Evolutionary conservation across 805 yeast species (phyloP).

Genomic region (Candida golubevii): DNA sequence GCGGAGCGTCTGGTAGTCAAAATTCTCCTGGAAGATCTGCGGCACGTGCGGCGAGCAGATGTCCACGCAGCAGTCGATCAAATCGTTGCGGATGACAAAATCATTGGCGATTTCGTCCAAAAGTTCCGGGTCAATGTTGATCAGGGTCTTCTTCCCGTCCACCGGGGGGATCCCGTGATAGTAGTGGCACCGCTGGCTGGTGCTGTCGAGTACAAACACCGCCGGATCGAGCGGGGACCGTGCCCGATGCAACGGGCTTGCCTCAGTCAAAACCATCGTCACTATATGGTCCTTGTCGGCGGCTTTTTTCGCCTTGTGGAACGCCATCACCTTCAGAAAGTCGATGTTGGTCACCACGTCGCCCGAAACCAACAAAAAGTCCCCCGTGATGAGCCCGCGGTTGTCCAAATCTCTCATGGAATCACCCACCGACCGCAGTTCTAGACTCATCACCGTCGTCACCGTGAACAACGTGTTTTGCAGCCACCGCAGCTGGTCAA

Average conservation of each 20-base stretch:
- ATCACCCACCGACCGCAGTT: conserved; percentile 91
- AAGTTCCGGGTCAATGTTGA: conserved; percentile 78
- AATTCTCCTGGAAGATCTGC: conserved; percentile 91
- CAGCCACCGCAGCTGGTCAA: conserved; percentile 69
- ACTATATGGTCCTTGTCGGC: conserved; percentile 86
- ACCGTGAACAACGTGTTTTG: conserved; percentile 78
- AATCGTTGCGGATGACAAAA: conserved; percentile 79
- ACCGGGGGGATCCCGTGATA: conserved; percentile 73
- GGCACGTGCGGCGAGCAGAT: conserved; percentile 94
- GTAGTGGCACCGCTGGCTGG: conserved; percentile 71
- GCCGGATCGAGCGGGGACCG: conserved; percentile 81
- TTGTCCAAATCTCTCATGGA: conserved; percentile 95
- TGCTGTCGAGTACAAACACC: conserved; percentile 72
- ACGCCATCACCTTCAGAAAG: conserved; percentile 64
- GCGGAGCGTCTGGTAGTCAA: conserved; percentile 86
- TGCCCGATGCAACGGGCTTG: conserved; percentile 79
- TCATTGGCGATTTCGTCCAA: conserved; percentile 68
- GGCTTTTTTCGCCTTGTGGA: conserved; percentile 67
- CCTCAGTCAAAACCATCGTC: conserved; percentile 88
- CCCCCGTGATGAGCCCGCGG: conserved; percentile 84
- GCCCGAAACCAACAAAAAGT: conserved; percentile 85
- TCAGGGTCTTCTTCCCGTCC: conserved; percentile 30
- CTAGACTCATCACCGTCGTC: conserved; percentile 75
- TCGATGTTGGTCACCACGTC: conserved; percentile 94
- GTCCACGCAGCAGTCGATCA: conserved; percentile 95